These are phyloP conservation scores for Leptoxyphium fumago DNA, from an alignment of 2,329 filamentous ascomycete species.

Conservation along the genomic window DNA sequence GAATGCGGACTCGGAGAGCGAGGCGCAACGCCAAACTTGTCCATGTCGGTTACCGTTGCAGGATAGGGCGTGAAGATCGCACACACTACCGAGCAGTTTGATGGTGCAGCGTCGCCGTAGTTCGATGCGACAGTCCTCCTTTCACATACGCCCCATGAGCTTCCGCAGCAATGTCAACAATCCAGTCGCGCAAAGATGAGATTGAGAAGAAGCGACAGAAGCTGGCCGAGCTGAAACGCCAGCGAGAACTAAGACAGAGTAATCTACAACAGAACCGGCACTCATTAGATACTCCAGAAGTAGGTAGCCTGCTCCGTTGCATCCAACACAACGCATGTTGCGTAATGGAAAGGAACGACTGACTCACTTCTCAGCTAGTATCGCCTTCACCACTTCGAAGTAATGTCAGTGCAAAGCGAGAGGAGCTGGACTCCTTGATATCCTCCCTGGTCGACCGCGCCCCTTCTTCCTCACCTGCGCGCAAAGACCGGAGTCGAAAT, in stretches of 20 bases:
- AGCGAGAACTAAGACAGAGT: conserved; percentile 68
- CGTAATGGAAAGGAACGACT: conserved; percentile 7
- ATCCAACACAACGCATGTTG: conserved; percentile 1
- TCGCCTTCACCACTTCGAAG: conserved; percentile 56
- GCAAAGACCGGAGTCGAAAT: conserved; percentile 10
- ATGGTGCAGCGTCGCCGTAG: too few species aligned
- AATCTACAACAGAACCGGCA: conserved; percentile 57
- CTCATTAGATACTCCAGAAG: conserved; percentile 57
- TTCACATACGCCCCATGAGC: not conserved
- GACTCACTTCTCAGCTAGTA: conserved; percentile 38
- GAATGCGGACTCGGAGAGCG: not conserved
- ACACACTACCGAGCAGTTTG: too few species aligned
- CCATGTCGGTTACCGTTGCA: too few species aligned
- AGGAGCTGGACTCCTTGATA: conserved; percentile 72
- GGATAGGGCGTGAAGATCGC: too few species aligned
- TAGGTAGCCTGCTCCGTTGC: conserved; percentile 25
- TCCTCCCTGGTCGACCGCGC: conserved; percentile 63
- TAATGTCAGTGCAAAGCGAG: conserved; percentile 42
- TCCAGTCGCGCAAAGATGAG: conserved; percentile 74
- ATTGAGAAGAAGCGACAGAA: conserved; percentile 94
- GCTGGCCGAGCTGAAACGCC: conserved; percentile 87
- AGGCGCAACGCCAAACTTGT: not conserved
- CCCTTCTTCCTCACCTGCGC: conserved; percentile 13
- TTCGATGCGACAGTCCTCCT: not conserved
- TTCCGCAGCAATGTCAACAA: conserved; percentile 14